phyloP scores from a whole-genome alignment of 768 basidiomycete genomes.

The Termitomyces sp. region DNA sequence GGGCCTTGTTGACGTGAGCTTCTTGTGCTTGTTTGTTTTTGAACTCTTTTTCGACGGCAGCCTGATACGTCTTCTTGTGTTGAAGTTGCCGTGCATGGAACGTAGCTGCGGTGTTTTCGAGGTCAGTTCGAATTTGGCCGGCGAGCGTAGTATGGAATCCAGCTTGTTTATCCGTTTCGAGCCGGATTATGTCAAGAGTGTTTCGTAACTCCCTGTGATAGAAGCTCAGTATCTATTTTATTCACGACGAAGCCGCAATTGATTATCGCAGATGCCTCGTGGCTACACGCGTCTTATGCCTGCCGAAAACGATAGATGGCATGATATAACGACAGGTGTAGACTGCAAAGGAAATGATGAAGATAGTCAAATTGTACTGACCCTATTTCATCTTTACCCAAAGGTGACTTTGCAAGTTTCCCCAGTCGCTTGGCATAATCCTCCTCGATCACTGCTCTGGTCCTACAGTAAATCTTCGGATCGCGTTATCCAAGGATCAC shows the following conservation, averaged over 20 bases:
- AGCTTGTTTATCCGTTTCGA: slow-evolving; percentile 83
- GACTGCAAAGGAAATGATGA: neutral
- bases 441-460: slow-evolving; percentile 85
- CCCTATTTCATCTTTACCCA: slow-evolving; percentile 95
- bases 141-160: slow-evolving; percentile 69
- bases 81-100: slow-evolving; percentile 64
- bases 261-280: slow-evolving; percentile 4
- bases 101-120: slow-evolving; percentile 59
- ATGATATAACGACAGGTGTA: neutral
- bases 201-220: slow-evolving; percentile 68
- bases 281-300: neutral
- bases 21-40: slow-evolving; percentile 88
- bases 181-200: slow-evolving; percentile 72
- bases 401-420: slow-evolving; percentile 67
- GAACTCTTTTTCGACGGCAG: slow-evolving; percentile 83
- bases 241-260: neutral
- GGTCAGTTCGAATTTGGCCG: slow-evolving; percentile 65
- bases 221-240: slow-evolving; percentile 1
- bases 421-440: slow-evolving; percentile 87
- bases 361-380: slow-evolving; percentile 35
- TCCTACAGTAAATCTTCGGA: slow-evolving; percentile 6
- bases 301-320: neutral
- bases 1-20: slow-evolving; percentile 78
- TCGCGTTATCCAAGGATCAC: slow-evolving; percentile 19
- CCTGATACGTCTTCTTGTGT: slow-evolving; percentile 70